Evolutionary conservation across 768 basidiomycete species (phyloP), one percentile per base, ranked within the genome.

Genomic region (Cystobasidiopsis lactophilus): DNA sequence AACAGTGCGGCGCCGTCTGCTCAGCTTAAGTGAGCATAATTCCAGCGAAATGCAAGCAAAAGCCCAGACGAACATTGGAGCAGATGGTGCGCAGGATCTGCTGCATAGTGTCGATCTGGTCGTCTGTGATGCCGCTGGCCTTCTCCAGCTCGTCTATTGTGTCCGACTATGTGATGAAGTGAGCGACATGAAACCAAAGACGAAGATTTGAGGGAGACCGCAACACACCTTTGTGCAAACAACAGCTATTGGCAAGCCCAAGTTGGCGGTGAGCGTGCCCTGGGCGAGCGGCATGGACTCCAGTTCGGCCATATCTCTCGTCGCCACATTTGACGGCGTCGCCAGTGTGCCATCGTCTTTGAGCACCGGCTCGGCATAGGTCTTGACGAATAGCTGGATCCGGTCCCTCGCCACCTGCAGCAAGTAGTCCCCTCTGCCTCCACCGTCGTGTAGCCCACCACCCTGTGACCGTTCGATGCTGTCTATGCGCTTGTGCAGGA

Each of bases 61-160:
- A 1, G 27, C 40, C 11, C 11, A 27, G 71, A 86, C 62, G 58
- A 89, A 91, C 93, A 68, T 85, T 84, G 49, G 95, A 68, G 64
- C 85, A 91, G 50, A 96, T 76, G 0, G 85, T 83, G 37, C 93
- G 75, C 48, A 98, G 72, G n/a, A 84, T 77, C 62, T 96, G 91
- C 79, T 93, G 91, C 3, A 95, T 72, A 38, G 82, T 81, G 63
- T 98, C 93, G 39, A 86, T 89, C 60, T 80, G 72, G 66, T 98
- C 93, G 66, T 98, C 93, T 83, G 66, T 56, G 33, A 62, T 58
- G 64, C 54, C 60, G 55, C 57, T 57, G 37, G 53, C 58, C 47
- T 58, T 59, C 52, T 59, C 62, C 50, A 56, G 54, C 40, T 27
- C 30, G 51, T 52, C 51, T 58, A 61, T 57, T n/a, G 26, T 58